Percentiles rank a stretch among this genome's conserved stretches.
These are phyloP conservation scores for Sugiyamaella japonica DNA, from an alignment of 1,139 yeast genomes.

Conservation along the genomic window DNA sequence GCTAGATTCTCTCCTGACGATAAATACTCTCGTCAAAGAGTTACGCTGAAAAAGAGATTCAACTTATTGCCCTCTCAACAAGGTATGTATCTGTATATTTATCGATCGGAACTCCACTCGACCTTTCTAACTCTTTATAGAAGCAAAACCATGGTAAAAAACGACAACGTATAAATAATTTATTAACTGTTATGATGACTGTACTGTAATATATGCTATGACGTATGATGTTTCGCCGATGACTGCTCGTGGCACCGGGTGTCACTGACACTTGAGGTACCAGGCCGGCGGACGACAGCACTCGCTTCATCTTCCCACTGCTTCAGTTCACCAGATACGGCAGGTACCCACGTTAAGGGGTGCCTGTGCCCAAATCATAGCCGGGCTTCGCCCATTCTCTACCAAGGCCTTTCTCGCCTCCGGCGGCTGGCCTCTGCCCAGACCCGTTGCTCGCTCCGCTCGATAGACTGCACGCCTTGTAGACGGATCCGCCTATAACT, in stretches of 20 bases:
- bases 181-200: constrained; percentile 1
- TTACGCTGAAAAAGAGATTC: constrained; percentile 93
- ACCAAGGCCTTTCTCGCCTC: no score
- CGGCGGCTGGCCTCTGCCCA: no score
- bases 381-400: no score
- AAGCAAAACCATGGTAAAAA: constrained; percentile 31
- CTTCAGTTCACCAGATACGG: not conserved
- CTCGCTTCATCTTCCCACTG: not conserved
- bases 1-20: constrained; percentile 99
- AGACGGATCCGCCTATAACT: no score
- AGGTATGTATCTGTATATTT: constrained; percentile 34
- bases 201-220: not conserved
- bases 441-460: no score
- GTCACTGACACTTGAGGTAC: no score
- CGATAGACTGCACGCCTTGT: no score
- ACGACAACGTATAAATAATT: not conserved
- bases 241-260: no score
- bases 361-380: no score
- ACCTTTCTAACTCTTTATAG: constrained; percentile 22
- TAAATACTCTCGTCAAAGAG: constrained; percentile 98
- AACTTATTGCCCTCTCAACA: constrained; percentile 86
- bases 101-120: not conserved
- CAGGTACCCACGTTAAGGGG: no score
- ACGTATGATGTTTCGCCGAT: no score
- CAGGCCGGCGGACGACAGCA: no score